Percentiles rank a stretch among this genome's conserved stretches.
These are phyloP conservation scores for Iberis pinnata DNA, from an alignment of 345 rosid species.

Conservation along the genomic window DNA sequence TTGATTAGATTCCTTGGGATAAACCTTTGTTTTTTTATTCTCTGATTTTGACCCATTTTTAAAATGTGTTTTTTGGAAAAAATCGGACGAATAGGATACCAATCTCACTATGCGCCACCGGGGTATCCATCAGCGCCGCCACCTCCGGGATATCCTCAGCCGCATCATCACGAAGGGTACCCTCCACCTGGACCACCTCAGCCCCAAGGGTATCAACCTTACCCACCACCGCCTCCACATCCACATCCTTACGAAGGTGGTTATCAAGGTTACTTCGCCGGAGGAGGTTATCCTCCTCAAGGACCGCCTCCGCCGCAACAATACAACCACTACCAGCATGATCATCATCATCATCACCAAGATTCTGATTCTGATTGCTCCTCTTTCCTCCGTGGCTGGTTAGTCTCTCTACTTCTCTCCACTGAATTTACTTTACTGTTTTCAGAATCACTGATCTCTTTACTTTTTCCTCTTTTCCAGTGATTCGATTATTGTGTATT, in stretches of 20 bases:
- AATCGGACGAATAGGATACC: constrained; percentile 15
- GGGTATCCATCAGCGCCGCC: constrained; percentile 38
- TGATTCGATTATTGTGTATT: constrained; percentile 1
- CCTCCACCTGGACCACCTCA: constrained; percentile 4
- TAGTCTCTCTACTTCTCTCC: constrained; percentile 22
- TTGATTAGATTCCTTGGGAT: no score
- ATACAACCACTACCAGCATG: constrained; percentile 41
- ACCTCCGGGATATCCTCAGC: constrained; percentile 41
- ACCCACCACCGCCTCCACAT: constrained; percentile 31
- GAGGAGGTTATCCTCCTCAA: constrained; percentile 34
- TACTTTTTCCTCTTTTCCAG: no score
- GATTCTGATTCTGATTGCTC: constrained; percentile 42
- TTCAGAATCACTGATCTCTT: background rate
- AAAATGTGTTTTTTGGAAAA: no score
- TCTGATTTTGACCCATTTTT: background rate
- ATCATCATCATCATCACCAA: constrained; percentile 45
- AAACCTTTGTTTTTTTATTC: no score
- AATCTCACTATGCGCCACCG: constrained; percentile 28
- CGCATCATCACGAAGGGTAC: background rate
- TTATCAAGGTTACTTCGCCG: constrained; percentile 64
- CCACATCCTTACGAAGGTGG: constrained; percentile 57
- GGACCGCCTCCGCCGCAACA: constrained; percentile 43
- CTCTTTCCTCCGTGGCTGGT: constrained; percentile 76
- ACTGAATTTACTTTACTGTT: no score
- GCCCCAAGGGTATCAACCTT: constrained; percentile 31